Evolutionary conservation across 75 land plant genomes (phyloP), one percentile per base, ranked within the genome.

Genomic region (Cunninghamia lanceolata): DNA sequence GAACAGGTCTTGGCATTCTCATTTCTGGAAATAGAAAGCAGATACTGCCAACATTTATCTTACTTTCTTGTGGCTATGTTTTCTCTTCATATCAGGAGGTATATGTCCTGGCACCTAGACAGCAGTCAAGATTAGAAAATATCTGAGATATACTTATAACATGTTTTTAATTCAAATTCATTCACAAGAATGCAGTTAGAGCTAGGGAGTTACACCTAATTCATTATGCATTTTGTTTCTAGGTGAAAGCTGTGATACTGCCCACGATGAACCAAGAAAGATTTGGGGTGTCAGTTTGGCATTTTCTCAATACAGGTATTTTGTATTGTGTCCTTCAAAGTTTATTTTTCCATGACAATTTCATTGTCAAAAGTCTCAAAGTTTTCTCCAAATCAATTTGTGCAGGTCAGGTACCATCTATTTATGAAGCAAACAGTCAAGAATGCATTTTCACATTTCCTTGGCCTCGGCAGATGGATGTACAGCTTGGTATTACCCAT

Each of bases 21-120:
- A 85, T 91, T 50, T 91, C 92, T 6, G 89, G 84, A 85, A 89
- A 35, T 19, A 91, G 88, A 86, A 88, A 87, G 17, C 88, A 89
- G 38, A 43, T 89, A 52, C n/a, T 87, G 53, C 87, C 89, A 35
- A 85, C 91, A 9, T 91, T 91, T 83, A n/a, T 85, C 75, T 85
- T 86, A 63, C 84, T 91, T 19, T 89, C 92, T 3, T 91, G 91
- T 86, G 92, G 92, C 42, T 89, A 91, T 52, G 74, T 91, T n/a
- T 87, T 87, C 56, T 84, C 89, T 46, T 91, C 92, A 53, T 91
- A 87, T 85, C 86, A 85, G 28, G 92, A 91, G 92, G 92, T 91
- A 75, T 90, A 75, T 79, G 47, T 10, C 1, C 28, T 84, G 46
- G 35, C 53, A 83, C 47, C 50, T 79, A 42, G 1, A 39, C 82